These are phyloP conservation scores for Rhizophagus clarus DNA, from an alignment of 192 early-diverging fungal species.

Conservation along the genomic window DNA sequence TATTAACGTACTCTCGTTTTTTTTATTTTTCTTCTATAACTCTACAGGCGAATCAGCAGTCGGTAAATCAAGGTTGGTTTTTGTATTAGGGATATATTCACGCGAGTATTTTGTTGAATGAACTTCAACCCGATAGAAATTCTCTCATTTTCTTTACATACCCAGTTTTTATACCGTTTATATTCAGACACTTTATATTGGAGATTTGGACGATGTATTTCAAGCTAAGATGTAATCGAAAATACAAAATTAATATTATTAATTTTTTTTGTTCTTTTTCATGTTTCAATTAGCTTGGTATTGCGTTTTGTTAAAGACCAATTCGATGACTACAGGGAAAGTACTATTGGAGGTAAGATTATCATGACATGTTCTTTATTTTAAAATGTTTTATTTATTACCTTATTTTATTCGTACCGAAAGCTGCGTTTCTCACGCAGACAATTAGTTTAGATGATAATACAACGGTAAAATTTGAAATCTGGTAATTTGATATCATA, in stretches of 20 bases:
- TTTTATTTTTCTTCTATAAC: constrained; percentile 1
- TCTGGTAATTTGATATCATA: constrained; percentile 58
- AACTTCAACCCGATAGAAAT: neutral
- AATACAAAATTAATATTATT: neutral
- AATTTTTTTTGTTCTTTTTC: neutral
- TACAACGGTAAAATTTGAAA: constrained; percentile 92
- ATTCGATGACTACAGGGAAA: constrained; percentile 92
- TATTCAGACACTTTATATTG: neutral
- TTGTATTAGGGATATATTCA: neutral
- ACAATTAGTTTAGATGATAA: constrained; percentile 84
- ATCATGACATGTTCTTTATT: neutral
- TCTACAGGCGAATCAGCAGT: constrained; percentile 63
- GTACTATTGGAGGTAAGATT: constrained; percentile 78
- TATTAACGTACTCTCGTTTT: neutral
- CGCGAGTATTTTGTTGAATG: neutral
- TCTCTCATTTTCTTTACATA: neutral
- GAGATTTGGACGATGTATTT: neutral
- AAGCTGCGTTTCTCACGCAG: constrained; percentile 76
- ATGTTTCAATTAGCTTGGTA: constrained; percentile 56
- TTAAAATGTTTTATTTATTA: neutral
- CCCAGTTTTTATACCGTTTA: neutral
- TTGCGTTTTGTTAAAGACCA: constrained; percentile 91
- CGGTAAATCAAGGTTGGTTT: constrained; percentile 66
- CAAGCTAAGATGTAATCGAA: neutral
- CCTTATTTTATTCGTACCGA: neutral